phyloP scores from a whole-genome alignment of 257 asterid species.

The Solanum pinnatisectum region DNA sequence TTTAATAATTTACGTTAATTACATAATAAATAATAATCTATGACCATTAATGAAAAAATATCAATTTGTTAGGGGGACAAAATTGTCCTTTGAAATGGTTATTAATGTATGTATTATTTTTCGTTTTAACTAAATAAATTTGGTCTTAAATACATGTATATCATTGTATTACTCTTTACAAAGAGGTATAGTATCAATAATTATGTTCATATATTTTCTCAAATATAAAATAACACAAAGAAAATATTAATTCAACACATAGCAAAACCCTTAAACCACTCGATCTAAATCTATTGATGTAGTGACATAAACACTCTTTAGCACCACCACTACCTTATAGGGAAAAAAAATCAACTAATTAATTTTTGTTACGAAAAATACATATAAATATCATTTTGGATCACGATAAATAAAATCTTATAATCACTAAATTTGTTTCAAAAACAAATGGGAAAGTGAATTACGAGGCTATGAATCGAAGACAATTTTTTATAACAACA shows the following conservation, averaged over 20 bases:
- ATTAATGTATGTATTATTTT: not conserved
- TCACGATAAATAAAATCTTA: not conserved
- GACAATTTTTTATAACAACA: not conserved
- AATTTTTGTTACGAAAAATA: not conserved
- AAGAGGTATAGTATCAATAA: not conserved
- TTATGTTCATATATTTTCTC: not conserved
- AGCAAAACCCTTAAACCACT: not conserved
- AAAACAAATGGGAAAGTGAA: accelerated
- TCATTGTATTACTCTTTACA: not conserved
- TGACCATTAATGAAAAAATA: not conserved
- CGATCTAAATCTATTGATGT: not conserved
- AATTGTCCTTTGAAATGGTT: not conserved
- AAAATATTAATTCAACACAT: not conserved
- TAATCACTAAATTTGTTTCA: not conserved
- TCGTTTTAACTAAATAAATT: not conserved
- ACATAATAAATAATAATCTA: not conserved
- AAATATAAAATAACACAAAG: not conserved
- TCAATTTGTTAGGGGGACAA: not conserved
- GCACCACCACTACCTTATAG: not conserved
- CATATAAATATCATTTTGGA: not conserved
- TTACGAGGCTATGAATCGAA: not conserved
- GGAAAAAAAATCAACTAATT: not conserved
- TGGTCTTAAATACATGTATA: not conserved
- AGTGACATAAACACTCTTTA: not conserved
- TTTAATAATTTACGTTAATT: not conserved